Percentiles rank a stretch among this genome's conserved stretches.
Conservation (phyloP, 352 stramenopile genomes). For the Nannochloropsis limnetica region DNA sequence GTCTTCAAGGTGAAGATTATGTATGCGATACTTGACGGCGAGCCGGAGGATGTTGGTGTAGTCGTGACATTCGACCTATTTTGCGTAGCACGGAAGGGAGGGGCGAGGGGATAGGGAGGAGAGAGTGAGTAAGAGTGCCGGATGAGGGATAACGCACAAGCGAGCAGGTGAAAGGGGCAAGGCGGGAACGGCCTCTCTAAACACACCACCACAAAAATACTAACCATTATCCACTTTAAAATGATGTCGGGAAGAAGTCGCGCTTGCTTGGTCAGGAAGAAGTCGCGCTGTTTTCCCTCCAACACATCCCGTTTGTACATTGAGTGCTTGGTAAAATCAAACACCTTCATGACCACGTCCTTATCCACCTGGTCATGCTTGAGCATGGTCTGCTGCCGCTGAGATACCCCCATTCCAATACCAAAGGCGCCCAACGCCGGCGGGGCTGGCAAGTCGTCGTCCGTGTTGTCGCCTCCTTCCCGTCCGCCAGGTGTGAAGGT, state of each 20-base stretch:
- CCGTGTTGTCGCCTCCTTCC: background rate
- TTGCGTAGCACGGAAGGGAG: background rate
- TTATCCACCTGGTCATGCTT: background rate
- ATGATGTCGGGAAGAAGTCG: conserved; percentile 3
- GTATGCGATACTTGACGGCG: conserved; percentile 15
- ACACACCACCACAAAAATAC: too few relatives aligned
- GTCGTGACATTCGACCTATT: background rate
- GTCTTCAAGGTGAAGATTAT: background rate
- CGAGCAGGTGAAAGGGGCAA: background rate
- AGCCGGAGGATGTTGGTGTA: background rate
- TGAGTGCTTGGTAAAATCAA: background rate
- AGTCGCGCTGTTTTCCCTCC: background rate
- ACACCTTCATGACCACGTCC: background rate
- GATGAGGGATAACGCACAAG: background rate
- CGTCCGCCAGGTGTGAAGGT: background rate
- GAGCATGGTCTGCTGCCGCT: background rate
- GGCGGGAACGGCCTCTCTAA: too few relatives aligned
- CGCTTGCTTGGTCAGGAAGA: background rate
- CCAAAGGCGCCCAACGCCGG: too few relatives aligned
- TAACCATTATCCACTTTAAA: conserved; percentile 22
- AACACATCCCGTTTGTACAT: conserved; percentile 23
- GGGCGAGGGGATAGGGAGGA: background rate
- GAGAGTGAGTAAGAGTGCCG: too few relatives aligned
- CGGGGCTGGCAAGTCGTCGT: too few relatives aligned
- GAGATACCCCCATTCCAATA: too few relatives aligned